These are phyloP conservation scores for Rhodotorula sphaerocarpa DNA, from an alignment of 768 basidiomycete species.

Conservation along the genomic window DNA sequence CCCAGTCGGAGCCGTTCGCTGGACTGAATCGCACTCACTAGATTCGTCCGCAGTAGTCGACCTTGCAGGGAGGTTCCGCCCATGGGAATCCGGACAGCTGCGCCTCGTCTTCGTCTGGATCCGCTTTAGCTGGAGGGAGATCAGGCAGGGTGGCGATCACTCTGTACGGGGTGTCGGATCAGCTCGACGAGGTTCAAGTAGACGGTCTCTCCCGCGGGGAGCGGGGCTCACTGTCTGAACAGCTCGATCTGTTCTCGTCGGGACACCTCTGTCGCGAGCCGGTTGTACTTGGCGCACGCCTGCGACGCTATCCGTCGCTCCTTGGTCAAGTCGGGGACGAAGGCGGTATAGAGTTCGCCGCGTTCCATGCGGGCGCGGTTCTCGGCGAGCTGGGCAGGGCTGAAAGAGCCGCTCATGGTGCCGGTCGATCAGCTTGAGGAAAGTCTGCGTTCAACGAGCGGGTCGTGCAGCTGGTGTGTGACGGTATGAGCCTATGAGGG, in stretches of 20 bases:
- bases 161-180: not conserved
- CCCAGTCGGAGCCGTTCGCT: not conserved
- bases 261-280: not conserved
- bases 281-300: slow-evolving; percentile 23
- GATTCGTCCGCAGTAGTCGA: slow-evolving; percentile 26
- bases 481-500: too few species aligned
- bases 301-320: not conserved
- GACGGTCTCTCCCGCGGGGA: too few species aligned
- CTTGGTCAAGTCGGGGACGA: slow-evolving; percentile 22
- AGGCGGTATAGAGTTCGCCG: slow-evolving; percentile 28
- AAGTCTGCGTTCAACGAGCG: slow-evolving; percentile 65
- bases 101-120: slow-evolving; percentile 21
- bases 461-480: slow-evolving; percentile 59
- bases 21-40: not conserved
- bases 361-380: not conserved
- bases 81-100: slow-evolving; percentile 12
- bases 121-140: slow-evolving; percentile 7
- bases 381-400: slow-evolving; percentile 15
- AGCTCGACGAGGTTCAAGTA: too few species aligned
- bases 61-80: slow-evolving; percentile 23
- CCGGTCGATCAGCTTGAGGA: not conserved
- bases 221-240: slow-evolving; percentile 4
- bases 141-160: slow-evolving; percentile 10
- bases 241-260: slow-evolving; percentile 28
- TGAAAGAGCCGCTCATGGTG: not conserved